A percentile compares a stretch with the other conserved stretches of the same genome.
Conservation (phyloP, 2,329 filamentous ascomycete species). For the Pseudocercospora pini-densiflorae region DNA sequence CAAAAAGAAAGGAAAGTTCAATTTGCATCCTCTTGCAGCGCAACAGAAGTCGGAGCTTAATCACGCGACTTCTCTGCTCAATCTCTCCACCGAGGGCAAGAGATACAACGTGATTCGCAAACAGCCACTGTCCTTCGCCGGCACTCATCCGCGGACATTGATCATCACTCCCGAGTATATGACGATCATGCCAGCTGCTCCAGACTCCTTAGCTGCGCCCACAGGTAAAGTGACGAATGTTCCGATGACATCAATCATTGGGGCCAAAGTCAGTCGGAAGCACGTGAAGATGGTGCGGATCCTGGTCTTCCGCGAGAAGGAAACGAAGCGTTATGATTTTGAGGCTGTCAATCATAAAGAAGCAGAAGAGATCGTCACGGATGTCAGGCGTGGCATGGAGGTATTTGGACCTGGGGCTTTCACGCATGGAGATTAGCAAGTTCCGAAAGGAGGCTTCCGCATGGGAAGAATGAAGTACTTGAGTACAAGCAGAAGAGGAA, state of each 20-base stretch:
- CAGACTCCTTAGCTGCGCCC: slow-evolving; percentile 33
- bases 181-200: slow-evolving; percentile 72
- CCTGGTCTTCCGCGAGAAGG: slow-evolving; percentile 72
- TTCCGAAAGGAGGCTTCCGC: neutral
- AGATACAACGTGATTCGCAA: slow-evolving; percentile 82
- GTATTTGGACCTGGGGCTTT: slow-evolving; percentile 18
- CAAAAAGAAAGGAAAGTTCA: slow-evolving; percentile 39
- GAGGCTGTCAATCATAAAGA: slow-evolving; percentile 74
- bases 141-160: slow-evolving; percentile 74
- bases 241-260: slow-evolving; percentile 80
- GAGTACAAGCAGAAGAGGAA: neutral
- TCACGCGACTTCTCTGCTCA: slow-evolving; percentile 41
- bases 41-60: slow-evolving; percentile 38
- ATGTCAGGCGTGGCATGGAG: slow-evolving; percentile 61
- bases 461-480: neutral
- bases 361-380: slow-evolving; percentile 76
- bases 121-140: slow-evolving; percentile 80
- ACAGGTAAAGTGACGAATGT: slow-evolving; percentile 76
- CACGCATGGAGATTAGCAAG: neutral
- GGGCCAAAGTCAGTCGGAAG: slow-evolving; percentile 78
- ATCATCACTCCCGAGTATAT: slow-evolving; percentile 86
- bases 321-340: slow-evolving; percentile 84
- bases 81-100: slow-evolving; percentile 55
- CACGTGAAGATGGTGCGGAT: slow-evolving; percentile 83
- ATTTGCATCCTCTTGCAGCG: slow-evolving; percentile 67